These are phyloP conservation scores for Adansonia madagascariensis DNA, from an alignment of 441 rosid genomes.

Conservation along the genomic window DNA sequence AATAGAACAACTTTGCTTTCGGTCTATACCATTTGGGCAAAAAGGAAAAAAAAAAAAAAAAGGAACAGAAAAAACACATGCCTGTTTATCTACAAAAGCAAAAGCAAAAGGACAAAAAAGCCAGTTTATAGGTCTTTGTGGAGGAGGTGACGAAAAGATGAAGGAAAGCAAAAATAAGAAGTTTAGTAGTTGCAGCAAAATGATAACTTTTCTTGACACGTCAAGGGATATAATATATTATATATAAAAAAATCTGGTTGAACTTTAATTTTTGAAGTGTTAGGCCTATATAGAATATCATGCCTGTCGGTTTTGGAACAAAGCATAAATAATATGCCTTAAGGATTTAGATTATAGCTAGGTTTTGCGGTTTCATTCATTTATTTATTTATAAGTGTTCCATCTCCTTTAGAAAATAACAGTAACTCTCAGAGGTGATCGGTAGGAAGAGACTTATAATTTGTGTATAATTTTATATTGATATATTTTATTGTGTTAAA, in stretches of 20 bases:
- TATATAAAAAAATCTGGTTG: conserved; percentile 6
- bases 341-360: neutral
- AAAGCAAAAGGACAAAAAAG: conserved; percentile 4
- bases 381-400: neutral
- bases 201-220: conserved; percentile 6
- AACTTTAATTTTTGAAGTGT: neutral
- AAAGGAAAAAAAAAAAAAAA: too few species aligned
- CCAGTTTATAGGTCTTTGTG: conserved; percentile 7
- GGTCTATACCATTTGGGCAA: conserved; percentile 13
- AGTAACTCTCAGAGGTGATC: neutral
- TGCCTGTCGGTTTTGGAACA: conserved; percentile 12
- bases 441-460: neutral
- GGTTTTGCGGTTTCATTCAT: neutral
- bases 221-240: neutral
- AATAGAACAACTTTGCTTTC: neutral
- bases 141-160: conserved; percentile 16
- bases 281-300: neutral
- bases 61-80: neutral
- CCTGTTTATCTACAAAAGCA: neutral
- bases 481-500: too few species aligned
- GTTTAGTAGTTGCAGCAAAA: neutral
- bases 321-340: conserved; percentile 19
- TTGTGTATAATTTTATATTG: too few species aligned
- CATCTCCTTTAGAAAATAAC: neutral
- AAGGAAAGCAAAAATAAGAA: neutral